Conservation (phyloP, 108 stramenopile species). For the Stephanodiscus triporus region DNA sequence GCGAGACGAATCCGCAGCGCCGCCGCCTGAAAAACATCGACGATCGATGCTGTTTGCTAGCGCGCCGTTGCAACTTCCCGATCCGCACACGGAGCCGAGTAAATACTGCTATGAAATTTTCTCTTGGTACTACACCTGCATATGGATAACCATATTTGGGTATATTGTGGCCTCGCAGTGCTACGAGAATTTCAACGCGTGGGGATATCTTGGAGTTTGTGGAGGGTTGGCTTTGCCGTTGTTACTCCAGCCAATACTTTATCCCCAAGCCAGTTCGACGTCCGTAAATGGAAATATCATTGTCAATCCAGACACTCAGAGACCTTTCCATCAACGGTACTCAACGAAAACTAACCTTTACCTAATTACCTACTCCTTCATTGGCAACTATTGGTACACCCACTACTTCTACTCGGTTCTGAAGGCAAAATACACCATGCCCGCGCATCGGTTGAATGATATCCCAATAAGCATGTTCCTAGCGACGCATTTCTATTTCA, state of each 20-base stretch:
- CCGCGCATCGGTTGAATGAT: slow-evolving; percentile 92
- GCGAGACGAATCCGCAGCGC: background rate
- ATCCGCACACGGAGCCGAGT: slow-evolving; percentile 63
- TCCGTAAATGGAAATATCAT: slow-evolving; percentile 15
- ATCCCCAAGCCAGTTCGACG: slow-evolving; percentile 59
- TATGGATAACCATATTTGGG: slow-evolving; percentile 86
- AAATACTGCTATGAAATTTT: slow-evolving; percentile 85
- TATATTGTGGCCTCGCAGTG: slow-evolving; percentile 76
- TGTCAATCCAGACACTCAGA: slow-evolving; percentile 63
- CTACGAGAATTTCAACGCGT: slow-evolving; percentile 85
- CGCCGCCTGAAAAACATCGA: background rate
- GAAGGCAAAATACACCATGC: slow-evolving; percentile 95
- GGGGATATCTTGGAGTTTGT: slow-evolving; percentile 75
- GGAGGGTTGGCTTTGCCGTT: slow-evolving; percentile 80
- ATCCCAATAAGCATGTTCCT: slow-evolving; percentile 94
- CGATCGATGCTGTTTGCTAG: background rate
- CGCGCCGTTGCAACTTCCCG: slow-evolving; percentile 42
- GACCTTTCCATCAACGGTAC: slow-evolving; percentile 79
- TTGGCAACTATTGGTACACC: slow-evolving; percentile 98
- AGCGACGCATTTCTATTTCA: slow-evolving; percentile 98
- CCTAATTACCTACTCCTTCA: slow-evolving; percentile 92
- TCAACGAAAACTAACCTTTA: slow-evolving; percentile 92
- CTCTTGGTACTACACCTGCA: slow-evolving; percentile 69
- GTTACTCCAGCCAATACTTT: slow-evolving; percentile 83
- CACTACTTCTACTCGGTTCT: slow-evolving; percentile 97